Percentiles rank a stretch among this genome's conserved stretches.
phyloP scores from a whole-genome alignment of 1,284 basidiomycete genomes.

The Trametes sp. region DNA sequence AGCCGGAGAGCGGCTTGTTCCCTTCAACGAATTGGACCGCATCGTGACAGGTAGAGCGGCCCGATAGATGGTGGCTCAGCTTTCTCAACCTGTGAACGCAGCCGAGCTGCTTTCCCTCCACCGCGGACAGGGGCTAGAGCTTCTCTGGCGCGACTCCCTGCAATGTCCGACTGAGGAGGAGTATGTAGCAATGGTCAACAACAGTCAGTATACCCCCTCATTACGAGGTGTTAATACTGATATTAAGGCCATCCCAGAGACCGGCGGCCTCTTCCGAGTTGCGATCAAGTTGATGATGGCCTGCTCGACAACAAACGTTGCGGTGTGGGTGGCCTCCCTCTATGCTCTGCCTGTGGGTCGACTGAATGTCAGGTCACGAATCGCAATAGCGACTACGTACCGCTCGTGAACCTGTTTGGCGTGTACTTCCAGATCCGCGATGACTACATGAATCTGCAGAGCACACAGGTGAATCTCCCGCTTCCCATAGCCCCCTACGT shows the following conservation, averaged over 20 bases:
- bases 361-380: not conserved
- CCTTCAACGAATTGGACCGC: slow-evolving; percentile 60
- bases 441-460: slow-evolving; percentile 97
- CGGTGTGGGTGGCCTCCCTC: slow-evolving; percentile 55
- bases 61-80: not conserved
- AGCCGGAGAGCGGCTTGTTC: slow-evolving; percentile 40
- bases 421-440: slow-evolving; percentile 97
- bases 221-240: no score
- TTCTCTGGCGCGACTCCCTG: slow-evolving; percentile 93
- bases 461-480: slow-evolving; percentile 64
- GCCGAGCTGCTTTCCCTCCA: slow-evolving; percentile 92
- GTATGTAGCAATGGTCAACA: slow-evolving; percentile 96
- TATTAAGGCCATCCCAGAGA: no score
- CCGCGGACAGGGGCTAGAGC: slow-evolving; percentile 94
- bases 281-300: slow-evolving; percentile 98
- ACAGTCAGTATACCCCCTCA: no score
- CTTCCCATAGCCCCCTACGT: not conserved
- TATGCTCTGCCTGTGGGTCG: not conserved
- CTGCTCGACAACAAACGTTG: slow-evolving; percentile 66
- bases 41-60: slow-evolving; percentile 66
- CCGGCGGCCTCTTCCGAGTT: slow-evolving; percentile 92
- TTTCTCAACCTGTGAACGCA: slow-evolving; percentile 31
- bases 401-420: slow-evolving; percentile 93
- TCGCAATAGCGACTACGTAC: slow-evolving; percentile 80
- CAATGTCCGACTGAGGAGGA: slow-evolving; percentile 95